Base-by-base conservation (phyloP, 2,329 filamentous ascomycete genomes). In the Apiospora kogelbergensis region DNA sequence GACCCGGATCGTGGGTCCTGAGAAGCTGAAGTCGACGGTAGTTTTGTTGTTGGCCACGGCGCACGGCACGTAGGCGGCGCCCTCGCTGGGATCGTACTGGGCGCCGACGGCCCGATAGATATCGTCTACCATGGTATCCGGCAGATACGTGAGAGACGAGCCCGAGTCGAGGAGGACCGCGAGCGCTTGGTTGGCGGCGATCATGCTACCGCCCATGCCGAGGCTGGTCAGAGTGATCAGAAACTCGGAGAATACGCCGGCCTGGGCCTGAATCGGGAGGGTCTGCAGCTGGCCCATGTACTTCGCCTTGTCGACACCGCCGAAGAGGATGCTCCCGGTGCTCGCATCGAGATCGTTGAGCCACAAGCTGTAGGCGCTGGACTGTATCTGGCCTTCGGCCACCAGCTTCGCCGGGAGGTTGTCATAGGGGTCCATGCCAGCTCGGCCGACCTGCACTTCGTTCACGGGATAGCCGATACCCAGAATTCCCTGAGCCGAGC, bases 381-480 rank as follows among this genome's bases (percentile, higher is more conserved):
- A 89, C 22, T 85, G 80, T 72, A 93, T 93, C 65, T 85, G 68
- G 9, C 88, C 89, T 4, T 86, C 82, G 40, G 87, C 79, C 1
- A 87, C 87, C 82, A 95, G 83, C 70, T 87, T 87, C 53, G 87
- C 85, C 1, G 92, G 92, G 7, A 95, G 82, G 77, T 94, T 95
- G 57, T 88, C 80, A 79, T 95, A 95, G 0, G 87, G 69, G 4
- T 80, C 69, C 69, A 83, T 79, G 6, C 85, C 83, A 10, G 84
- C 86, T 71, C 88, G 84, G 66, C 85, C 85, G 63, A 92, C 88
- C 73, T 91, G 89, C 15, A 92, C 93, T 80, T 98, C 95, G 78
- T 97, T 96, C 72, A 85, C 79, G 0, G 86, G 78, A 78, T 97
- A 98, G 7, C 95, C 95, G 71, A 98, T 91, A 22, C 95, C 95